Percentiles rank a stretch among this genome's conserved stretches.
These are phyloP conservation scores for Debaryomyces subglobosus DNA, from an alignment of 1,139 yeast genomes.

Conservation along the genomic window DNA sequence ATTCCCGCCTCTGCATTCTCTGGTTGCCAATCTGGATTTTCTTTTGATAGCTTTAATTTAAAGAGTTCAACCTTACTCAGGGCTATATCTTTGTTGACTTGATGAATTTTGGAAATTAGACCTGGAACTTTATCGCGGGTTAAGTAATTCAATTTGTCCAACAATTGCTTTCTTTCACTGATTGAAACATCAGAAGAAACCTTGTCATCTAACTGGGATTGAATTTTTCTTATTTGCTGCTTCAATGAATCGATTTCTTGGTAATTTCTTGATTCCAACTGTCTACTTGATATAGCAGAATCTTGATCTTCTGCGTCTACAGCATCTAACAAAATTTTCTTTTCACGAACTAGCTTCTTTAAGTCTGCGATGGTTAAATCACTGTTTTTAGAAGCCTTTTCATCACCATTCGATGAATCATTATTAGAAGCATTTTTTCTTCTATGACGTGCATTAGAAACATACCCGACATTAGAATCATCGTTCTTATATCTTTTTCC, in stretches of 20 bases:
- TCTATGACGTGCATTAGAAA: slow-evolving; percentile 69
- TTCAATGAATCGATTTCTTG: slow-evolving; percentile 68
- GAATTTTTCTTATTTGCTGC: slow-evolving; percentile 58
- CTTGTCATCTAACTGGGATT: slow-evolving; percentile 44
- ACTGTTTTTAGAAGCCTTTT: slow-evolving; percentile 27
- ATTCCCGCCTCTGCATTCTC: slow-evolving; percentile 55
- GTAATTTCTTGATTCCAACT: slow-evolving; percentile 27
- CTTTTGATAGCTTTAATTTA: slow-evolving; percentile 54
- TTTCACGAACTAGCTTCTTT: slow-evolving; percentile 67
- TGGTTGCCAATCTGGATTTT: slow-evolving; percentile 62
- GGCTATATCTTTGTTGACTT: slow-evolving; percentile 71
- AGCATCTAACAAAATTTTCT: slow-evolving; percentile 69
- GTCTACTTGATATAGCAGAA: slow-evolving; percentile 21
- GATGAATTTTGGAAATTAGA: slow-evolving; percentile 61
- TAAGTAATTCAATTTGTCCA: slow-evolving; percentile 54
- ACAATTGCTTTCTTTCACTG: slow-evolving; percentile 45
- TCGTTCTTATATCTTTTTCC: slow-evolving; percentile 71
- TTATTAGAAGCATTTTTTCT: slow-evolving; percentile 29
- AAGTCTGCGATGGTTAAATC: slow-evolving; percentile 52
- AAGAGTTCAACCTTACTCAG: slow-evolving; percentile 65
- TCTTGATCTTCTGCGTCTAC: slow-evolving; percentile 72
- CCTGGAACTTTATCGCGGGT: slow-evolving; percentile 69
- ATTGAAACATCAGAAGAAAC: slow-evolving; percentile 35
- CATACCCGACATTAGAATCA: slow-evolving; percentile 63
- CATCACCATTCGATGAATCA: slow-evolving; percentile 1